Evolutionary conservation across 352 stramenopile genomes (phyloP).

Genomic region (Pythium scleroteichum): DNA sequence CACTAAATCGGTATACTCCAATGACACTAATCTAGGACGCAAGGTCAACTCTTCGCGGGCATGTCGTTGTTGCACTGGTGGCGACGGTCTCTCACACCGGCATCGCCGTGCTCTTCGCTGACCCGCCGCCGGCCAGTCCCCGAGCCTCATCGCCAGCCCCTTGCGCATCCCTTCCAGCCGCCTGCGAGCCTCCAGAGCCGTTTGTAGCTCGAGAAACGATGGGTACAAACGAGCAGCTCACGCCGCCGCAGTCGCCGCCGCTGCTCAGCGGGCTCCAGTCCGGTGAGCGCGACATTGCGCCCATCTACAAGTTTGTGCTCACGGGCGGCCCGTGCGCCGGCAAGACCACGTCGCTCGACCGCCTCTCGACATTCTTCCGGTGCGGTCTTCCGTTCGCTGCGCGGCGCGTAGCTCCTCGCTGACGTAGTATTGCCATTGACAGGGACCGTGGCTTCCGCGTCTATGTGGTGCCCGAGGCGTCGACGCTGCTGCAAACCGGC

Average conservation of each 20-base stretch:
- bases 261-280: constrained; percentile 69
- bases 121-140: neutral
- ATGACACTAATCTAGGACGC: constrained; percentile 18
- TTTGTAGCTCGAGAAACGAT: constrained; percentile 19
- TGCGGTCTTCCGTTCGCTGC: constrained; percentile 27
- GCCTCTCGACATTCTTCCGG: constrained; percentile 89
- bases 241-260: constrained; percentile 41
- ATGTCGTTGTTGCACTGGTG: constrained; percentile 27
- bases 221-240: constrained; percentile 53
- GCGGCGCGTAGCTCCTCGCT: neutral
- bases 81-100: neutral
- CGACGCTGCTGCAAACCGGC: constrained; percentile 94
- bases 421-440: neutral
- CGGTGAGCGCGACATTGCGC: constrained; percentile 65
- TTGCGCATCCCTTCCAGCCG: neutral
- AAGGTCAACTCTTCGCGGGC: constrained; percentile 9
- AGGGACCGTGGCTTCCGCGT: constrained; percentile 93
- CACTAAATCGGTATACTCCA: no score
- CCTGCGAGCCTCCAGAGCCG: neutral
- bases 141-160: no score
- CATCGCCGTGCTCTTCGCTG: neutral
- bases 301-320: constrained; percentile 93
- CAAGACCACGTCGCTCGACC: constrained; percentile 94
- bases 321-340: constrained; percentile 94
- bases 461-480: constrained; percentile 95